Percentiles rank a stretch among this genome's conserved stretches.
Conservation (phyloP, 768 basidiomycete species). For the Russula foetens region DNA sequence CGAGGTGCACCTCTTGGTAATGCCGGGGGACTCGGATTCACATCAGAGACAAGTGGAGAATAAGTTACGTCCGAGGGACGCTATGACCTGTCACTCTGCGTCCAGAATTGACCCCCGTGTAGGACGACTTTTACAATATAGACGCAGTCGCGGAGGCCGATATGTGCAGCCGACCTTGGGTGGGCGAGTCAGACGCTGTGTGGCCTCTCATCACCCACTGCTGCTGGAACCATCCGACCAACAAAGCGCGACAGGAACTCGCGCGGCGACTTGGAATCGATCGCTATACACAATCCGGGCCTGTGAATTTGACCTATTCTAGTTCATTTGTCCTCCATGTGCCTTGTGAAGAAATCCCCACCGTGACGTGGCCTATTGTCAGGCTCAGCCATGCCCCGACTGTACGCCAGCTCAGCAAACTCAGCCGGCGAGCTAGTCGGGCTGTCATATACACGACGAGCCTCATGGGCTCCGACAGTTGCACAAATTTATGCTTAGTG, state of each 20-base stretch:
- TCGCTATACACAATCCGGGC: not conserved
- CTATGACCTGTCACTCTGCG: constrained; percentile 4
- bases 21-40: not conserved
- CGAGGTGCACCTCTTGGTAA: not conserved
- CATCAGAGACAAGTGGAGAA: constrained; percentile 7
- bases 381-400: not conserved
- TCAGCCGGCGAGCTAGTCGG: not conserved
- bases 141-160: not conserved
- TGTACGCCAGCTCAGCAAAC: not conserved
- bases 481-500: not conserved
- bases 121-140: not conserved
- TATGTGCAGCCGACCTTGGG: not conserved
- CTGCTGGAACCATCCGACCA: not conserved
- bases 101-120: not conserved
- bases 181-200: not conserved
- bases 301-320: not conserved
- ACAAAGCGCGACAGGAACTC: not conserved
- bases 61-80: constrained; percentile 8
- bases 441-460: not conserved
- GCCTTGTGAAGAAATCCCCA: not conserved
- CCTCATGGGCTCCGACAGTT: not conserved
- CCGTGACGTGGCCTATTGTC: not conserved
- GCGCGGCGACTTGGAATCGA: not conserved
- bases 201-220: not conserved
- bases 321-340: not conserved